A percentile compares a stretch with the other conserved stretches of the same genome.
Evolutionary conservation across 345 rosid species (phyloP).

Genomic region (Eucalyptus fibrosa): DNA sequence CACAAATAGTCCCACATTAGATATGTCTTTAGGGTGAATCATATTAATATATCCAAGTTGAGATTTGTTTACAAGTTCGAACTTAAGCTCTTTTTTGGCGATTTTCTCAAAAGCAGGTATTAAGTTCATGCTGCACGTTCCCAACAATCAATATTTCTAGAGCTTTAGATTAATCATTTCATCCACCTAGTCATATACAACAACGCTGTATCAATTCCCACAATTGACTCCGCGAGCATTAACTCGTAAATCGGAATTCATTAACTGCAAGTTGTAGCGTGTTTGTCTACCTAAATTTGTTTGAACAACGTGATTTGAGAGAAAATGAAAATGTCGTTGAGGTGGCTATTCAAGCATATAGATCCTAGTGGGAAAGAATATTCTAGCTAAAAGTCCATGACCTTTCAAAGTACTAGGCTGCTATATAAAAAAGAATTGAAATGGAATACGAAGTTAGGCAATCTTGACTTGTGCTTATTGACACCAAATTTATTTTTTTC

Average conservation of each 20-base stretch:
- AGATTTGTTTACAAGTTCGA: not conserved
- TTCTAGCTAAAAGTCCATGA: not conserved
- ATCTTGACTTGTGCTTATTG: not conserved
- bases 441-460: not conserved
- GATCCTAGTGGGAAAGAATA: not conserved
- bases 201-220: not conserved
- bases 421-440: not conserved
- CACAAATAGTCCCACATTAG: not conserved
- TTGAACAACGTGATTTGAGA: not conserved
- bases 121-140: not conserved
- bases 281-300: not conserved
- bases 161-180: not conserved
- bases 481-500: not conserved
- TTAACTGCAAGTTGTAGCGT: not conserved
- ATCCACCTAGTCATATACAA: not conserved
- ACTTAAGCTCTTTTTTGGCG: not conserved
- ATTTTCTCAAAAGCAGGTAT: fast-evolving
- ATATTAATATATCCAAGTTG: not conserved
- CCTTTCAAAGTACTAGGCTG: not conserved
- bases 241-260: not conserved
- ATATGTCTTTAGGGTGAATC: not conserved
- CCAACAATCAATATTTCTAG: not conserved
- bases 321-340: not conserved
- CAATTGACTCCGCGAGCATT: not conserved
- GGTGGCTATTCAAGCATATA: not conserved